A percentile compares a stretch with the other conserved stretches of the same genome.
phyloP scores from a whole-genome alignment of 2,329 filamentous ascomycete species.

The Corynespora cassiicola region DNA sequence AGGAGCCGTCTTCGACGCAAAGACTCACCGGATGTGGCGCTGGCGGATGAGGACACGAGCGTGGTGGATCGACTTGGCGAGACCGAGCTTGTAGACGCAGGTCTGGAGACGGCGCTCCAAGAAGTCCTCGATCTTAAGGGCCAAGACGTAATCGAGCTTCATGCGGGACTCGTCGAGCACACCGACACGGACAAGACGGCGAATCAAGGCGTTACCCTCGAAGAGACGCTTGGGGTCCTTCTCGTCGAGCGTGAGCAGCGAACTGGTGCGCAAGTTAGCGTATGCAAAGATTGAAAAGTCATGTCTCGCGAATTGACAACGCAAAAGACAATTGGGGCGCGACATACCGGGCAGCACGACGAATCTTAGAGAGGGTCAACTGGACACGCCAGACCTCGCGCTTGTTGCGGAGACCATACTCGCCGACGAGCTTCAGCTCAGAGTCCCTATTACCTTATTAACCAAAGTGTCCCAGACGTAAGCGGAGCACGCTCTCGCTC shows the following conservation, averaged over 20 bases:
- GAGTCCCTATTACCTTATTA: constrained; percentile 83
- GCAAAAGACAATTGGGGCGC: constrained; percentile 1
- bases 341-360: constrained; percentile 98
- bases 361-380: constrained; percentile 99
- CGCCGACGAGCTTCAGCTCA: constrained; percentile 99
- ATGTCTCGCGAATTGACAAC: not conserved
- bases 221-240: constrained; percentile 99
- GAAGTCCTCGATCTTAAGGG: constrained; percentile 99
- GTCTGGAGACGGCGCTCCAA: constrained; percentile 99
- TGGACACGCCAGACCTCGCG: constrained; percentile 99
- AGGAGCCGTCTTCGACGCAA: not conserved
- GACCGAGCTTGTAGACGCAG: constrained; percentile 99
- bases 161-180: constrained; percentile 99
- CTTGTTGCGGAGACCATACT: constrained; percentile 99
- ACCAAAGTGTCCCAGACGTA: constrained; percentile 83
- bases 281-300: constrained; percentile 11
- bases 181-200: constrained; percentile 99
- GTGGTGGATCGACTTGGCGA: constrained; percentile 99
- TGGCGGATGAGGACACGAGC: constrained; percentile 99
- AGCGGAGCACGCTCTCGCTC: constrained; percentile 97
- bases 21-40: constrained; percentile 84
- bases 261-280: constrained; percentile 64
- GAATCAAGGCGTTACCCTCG: constrained; percentile 99
- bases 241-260: constrained; percentile 99
- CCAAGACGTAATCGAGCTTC: constrained; percentile 99